Evolutionary conservation across 179 eudicot species (phyloP).

Genomic region (Vitellaria paradoxa): DNA sequence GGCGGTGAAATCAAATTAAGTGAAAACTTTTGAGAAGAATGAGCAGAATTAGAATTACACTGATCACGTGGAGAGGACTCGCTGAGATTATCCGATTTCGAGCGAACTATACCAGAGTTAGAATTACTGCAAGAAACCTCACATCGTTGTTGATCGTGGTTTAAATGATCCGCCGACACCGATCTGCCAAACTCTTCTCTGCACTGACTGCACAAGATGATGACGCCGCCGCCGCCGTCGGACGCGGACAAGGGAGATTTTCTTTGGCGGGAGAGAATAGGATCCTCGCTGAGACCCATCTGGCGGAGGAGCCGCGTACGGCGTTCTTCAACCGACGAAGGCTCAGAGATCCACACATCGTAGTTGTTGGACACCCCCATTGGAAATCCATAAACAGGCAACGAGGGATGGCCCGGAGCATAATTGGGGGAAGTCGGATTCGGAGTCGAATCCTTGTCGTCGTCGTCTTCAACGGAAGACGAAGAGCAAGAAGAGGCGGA

Average conservation of each 20-base stretch:
- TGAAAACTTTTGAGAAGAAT: conserved; percentile 21
- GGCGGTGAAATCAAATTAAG: conserved; percentile 35
- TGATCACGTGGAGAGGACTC: not conserved
- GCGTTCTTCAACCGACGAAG: conserved; percentile 72
- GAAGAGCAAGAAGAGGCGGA: conserved; percentile 49
- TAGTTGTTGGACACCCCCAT: conserved; percentile 42
- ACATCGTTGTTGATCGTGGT: conserved; percentile 11
- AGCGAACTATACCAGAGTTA: conserved; percentile 18
- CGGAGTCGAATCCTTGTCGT: conserved; percentile 28
- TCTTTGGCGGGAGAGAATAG: conserved; percentile 39
- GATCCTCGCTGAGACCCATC: conserved; percentile 56
- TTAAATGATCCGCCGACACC: conserved; percentile 32
- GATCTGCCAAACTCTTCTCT: conserved; percentile 24
- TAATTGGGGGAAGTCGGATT: conserved; percentile 9
- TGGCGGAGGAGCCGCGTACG: conserved; percentile 63
- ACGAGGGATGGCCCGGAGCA: not conserved
- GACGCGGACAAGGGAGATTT: not conserved
- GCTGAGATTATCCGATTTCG: conserved; percentile 26
- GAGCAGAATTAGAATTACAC: conserved; percentile 9
- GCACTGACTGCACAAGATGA: no score
- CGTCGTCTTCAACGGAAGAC: conserved; percentile 52
- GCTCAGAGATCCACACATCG: conserved; percentile 73
- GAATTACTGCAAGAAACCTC: conserved; percentile 12
- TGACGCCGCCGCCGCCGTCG: not conserved
- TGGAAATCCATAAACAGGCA: conserved; percentile 33